A percentile compares a stretch with the other conserved stretches of the same genome.
phyloP scores from a whole-genome alignment of 2,329 filamentous ascomycete genomes.

The Cryphonectria nitschkei region DNA sequence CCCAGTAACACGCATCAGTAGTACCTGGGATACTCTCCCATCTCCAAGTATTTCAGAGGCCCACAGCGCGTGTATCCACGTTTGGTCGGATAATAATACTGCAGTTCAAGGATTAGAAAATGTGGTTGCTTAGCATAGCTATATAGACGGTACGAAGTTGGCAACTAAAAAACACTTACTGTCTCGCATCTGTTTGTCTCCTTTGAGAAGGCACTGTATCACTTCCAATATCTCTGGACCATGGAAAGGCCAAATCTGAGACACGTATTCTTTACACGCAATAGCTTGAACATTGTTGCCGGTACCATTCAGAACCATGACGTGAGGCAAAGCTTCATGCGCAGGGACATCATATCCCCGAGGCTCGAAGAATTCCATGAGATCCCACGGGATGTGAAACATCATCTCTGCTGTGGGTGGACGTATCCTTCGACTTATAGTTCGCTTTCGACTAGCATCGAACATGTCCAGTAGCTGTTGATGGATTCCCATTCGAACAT shows the following conservation, averaged over 20 bases:
- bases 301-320: conserved; percentile 5
- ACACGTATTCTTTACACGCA: conserved; percentile 4
- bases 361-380: conserved; percentile 1
- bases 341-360: conserved; percentile 7
- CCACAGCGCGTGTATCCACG: background rate
- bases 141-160: background rate
- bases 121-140: background rate
- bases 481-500: background rate
- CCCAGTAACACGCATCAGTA: conserved; percentile 14
- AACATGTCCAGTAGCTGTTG: conserved; percentile 8
- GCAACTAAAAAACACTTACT: background rate
- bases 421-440: background rate
- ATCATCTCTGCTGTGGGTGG: conserved; percentile 1
- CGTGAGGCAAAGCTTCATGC: conserved; percentile 3
- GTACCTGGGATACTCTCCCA: too few relatives aligned
- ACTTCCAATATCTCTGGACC: background rate
- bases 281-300: conserved; percentile 7
- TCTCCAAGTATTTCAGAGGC: background rate
- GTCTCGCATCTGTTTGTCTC: too few relatives aligned
- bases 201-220: background rate
- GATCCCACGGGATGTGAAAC: conserved; percentile 6
- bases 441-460: background rate
- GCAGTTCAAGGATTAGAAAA: background rate
- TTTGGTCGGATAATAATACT: background rate
- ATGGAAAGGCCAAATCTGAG: conserved; percentile 12